Evolutionary conservation across 805 yeast genomes (phyloP), one percentile per base, ranked within the genome.

Genomic region (Candida maris): DNA sequence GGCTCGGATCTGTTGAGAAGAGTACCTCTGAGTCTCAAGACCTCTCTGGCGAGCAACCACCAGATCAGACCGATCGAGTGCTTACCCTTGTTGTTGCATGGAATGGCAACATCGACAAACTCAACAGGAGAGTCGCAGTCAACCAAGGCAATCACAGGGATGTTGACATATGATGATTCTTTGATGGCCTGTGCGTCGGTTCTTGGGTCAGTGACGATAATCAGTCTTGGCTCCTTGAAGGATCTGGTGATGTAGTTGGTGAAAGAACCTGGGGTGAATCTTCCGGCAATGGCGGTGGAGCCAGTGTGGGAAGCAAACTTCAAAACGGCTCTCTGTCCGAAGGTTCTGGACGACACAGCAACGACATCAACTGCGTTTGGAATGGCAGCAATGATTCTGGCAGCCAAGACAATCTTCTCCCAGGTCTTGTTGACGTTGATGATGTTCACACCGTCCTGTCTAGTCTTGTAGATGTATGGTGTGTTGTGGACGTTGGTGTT

Each of bases 181-280:
- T 87, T 88, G 82, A 93, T 93, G 65, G 99, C 97, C 80, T 93
- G 98, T 68, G 96, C 85, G 68, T 93, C 98, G 59, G 97, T 91
- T 84, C 97, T 91, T 79, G 99, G 98, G 78, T 93, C 98, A 65
- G 97, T 91, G 67, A 93, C 98, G 62, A 93, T 78, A 70, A 93
- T 88, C 70, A 93, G 83, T 79, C 99, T 87, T 81, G 99, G 99
- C 81, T 93, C 99, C 79, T 91, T 93, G 96, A 93, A 93, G 61
- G 97, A 87, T 77, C 97, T 91, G 75, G 98, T 93, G 80, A 91
- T 93, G 80, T 93, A 93, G 81, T 93, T 93, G 71, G 99, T 93
- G 93, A 93, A 93, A 79, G 85, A 82, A 86, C 99, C 99, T 76
- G 99, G 99, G 64, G 98, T 93, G 85, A 93, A 93, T 80, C 99